Percentiles rank a stretch among this genome's conserved stretches.
Conservation (phyloP, 331 rosid species). For the Erythrophleum ivorense region DNA sequence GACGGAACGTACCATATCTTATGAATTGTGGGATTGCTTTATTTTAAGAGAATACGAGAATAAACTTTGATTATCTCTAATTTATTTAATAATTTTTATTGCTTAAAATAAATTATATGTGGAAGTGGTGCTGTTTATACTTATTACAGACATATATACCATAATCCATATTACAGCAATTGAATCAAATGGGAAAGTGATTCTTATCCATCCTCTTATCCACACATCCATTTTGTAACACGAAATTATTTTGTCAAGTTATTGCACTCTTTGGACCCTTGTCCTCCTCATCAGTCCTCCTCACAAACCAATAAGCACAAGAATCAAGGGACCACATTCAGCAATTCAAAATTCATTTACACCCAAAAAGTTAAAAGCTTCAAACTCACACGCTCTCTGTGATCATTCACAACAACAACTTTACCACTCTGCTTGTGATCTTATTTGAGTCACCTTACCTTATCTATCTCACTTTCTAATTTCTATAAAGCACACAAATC, state of each 20-base stretch:
- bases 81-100: neutral
- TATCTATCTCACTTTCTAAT: neutral
- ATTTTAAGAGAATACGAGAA: neutral
- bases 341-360: conserved; percentile 28
- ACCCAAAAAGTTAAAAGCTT: conserved; percentile 15
- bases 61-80: neutral
- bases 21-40: neutral
- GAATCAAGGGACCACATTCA: conserved; percentile 36
- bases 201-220: neutral
- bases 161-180: neutral
- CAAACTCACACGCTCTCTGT: conserved; percentile 51
- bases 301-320: conserved; percentile 24
- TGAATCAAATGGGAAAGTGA: neutral
- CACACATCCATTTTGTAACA: neutral
- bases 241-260: neutral
- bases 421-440: conserved; percentile 19
- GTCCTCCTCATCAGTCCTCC: neutral
- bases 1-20: too few species aligned
- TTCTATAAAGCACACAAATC: conserved; percentile 9
- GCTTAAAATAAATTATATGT: neutral
- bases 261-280: neutral
- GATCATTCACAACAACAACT: conserved; percentile 33
- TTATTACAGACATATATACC: neutral
- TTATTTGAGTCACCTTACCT: neutral
- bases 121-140: neutral